These are phyloP conservation scores for Elaeis guineensis DNA, from an alignment of 176 grass and related monocot species.

Conservation along the genomic window DNA sequence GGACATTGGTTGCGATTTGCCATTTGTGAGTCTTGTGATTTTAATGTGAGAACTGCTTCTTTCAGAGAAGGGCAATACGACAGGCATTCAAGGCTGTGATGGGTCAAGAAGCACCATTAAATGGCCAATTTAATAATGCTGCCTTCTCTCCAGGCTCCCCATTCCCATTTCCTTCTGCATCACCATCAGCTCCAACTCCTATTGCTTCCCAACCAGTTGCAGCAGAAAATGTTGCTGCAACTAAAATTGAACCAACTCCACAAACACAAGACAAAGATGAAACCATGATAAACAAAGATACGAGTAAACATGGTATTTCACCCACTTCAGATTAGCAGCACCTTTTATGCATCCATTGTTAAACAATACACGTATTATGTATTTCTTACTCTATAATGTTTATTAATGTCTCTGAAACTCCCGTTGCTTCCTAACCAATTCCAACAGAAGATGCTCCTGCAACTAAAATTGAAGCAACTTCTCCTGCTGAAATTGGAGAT, in stretches of 20 bases:
- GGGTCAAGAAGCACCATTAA: conserved; percentile 48
- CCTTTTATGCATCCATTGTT: too few species aligned
- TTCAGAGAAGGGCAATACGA: conserved; percentile 65
- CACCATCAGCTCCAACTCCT: conserved; percentile 36
- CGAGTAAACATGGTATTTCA: too few species aligned
- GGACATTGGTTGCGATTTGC: too few species aligned
- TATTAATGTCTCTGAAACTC: conserved; percentile 8
- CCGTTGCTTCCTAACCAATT: conserved; percentile 21
- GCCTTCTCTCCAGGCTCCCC: conserved; percentile 47
- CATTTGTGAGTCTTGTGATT: neutral
- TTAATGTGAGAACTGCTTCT: neutral
- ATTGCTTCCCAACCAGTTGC: conserved; percentile 27
- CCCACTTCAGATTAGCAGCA: too few species aligned
- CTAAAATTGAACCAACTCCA: too few species aligned
- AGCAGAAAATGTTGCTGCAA: conserved; percentile 42
- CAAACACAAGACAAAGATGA: too few species aligned
- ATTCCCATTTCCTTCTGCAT: conserved; percentile 73
- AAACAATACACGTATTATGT: too few species aligned
- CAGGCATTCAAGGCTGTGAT: conserved; percentile 97
- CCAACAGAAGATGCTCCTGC: conserved; percentile 50
- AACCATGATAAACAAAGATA: too few species aligned
- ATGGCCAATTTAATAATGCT: conserved; percentile 32
- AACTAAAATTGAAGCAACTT: too few species aligned
- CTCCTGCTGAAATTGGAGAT: too few species aligned
- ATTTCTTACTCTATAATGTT: too few species aligned